Conservation (phyloP, 805 yeast genomes). For the Metschnikowia proteae region DNA sequence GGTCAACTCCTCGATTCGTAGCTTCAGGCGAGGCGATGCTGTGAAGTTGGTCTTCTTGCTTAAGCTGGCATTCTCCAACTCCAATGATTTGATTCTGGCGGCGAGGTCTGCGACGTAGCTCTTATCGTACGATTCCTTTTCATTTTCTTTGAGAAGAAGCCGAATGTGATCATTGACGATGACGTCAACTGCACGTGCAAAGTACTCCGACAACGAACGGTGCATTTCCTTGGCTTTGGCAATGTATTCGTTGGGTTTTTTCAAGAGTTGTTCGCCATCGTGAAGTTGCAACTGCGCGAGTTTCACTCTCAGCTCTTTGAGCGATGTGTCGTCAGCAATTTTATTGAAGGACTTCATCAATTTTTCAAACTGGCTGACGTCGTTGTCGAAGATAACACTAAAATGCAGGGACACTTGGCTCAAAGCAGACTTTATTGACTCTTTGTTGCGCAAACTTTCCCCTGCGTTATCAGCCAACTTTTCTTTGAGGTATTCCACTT, state of each 20-base stretch:
- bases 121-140: constrained; percentile 9
- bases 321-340: constrained; percentile 55
- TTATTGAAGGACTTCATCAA: constrained; percentile 49
- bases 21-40: constrained; percentile 35
- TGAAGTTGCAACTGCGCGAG: constrained; percentile 38
- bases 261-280: constrained; percentile 8
- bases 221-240: constrained; percentile 27
- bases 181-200: constrained; percentile 57
- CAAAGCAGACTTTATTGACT: constrained; percentile 5
- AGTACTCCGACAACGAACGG: constrained; percentile 49
- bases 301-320: constrained; percentile 55
- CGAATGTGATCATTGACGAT: constrained; percentile 54
- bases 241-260: constrained; percentile 1
- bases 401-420: constrained; percentile 40
- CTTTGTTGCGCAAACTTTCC: constrained; percentile 8
- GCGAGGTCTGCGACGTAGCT: constrained; percentile 21
- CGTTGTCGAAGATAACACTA: constrained; percentile 38
- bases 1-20: constrained; percentile 59
- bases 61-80: constrained; percentile 27
- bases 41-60: constrained; percentile 19
- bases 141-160: constrained; percentile 34
- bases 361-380: constrained; percentile 46
- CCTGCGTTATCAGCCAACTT: constrained; percentile 26
- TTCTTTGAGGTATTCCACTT: constrained; percentile 37
- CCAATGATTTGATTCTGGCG: constrained; percentile 16